Evolutionary conservation across 768 basidiomycete genomes (phyloP), one percentile per base, ranked within the genome.

Genomic region (Inosperma sp.): DNA sequence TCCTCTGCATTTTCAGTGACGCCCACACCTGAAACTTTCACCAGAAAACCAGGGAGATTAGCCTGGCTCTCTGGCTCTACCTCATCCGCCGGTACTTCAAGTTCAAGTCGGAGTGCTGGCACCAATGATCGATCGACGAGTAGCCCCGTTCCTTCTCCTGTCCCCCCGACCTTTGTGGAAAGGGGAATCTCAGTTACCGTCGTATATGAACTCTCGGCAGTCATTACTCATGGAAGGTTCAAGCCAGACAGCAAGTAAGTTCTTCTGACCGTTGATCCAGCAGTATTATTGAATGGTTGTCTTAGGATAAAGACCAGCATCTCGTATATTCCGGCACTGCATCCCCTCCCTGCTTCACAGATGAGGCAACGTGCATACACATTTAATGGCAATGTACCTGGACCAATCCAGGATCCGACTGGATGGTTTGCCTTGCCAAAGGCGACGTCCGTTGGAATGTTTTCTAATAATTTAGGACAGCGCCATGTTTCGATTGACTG

Each of bases 81-180:
- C 10, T 27, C 19, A 8, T 35, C 22, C 9, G 21, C 35, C 14
- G 22, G 14, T 19, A 7, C 14, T 7, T 22, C 21, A 10, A 27
- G 10, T 37, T 10, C 19, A 23, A 29, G 42, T 13, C 6, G 13
- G 7, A 35, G 7, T 13, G 10, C 41, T 52, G 22, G 34, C 36
- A 17, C n/a, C 4, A 22, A 25, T 16, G 19, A 39, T n/a, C 9
- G 34, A 22, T 19, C 7, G 34, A 35, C 19, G 7, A 9, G 17
- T 8, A 19, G 37, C 13, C 9, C 31, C 10, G 36, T 35, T 13
- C 25, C 52, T 5, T 57, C 51, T 41, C 35, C 60, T 5, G 50
- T 60, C n/a, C 68, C 69, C 4, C 63, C 68, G 27, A 62, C 66
- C 3, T 68, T 70, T 31, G 48, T 60, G 10, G 69, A 72, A 42